Evolutionary conservation across 768 basidiomycete species (phyloP), one percentile per base, ranked within the genome.

Genomic region (Kwoniella sp.): DNA sequence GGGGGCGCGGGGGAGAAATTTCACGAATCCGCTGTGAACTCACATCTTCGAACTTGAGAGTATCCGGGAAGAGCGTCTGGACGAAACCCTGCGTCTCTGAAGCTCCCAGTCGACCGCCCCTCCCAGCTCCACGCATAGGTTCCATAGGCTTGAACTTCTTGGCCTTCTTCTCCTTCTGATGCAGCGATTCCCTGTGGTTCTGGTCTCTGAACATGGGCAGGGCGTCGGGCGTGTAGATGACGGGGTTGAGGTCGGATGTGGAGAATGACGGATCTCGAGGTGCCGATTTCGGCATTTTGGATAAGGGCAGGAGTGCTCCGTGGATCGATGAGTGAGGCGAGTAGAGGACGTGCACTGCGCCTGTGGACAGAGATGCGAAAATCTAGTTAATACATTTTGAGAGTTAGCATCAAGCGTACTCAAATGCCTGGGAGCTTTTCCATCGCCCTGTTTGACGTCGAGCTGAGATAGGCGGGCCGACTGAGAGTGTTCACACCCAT

Each of bases 41-140:
- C 84, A 97, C 95, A 82, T 98, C 95, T 82, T 95, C 89, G 83
- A 54, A 26, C 73, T 28, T 58, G 20, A 65, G 41, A 41, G 34
- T 56, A 26, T 52, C 55, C 51, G 69, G 61, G 68, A 98, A 92
- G 79, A 98, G 82, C 77, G 92, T 90, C 82, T 96, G 93, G 57
- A 98, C 93, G 70, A 98, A 87, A 78, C 97, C 93, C 73, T 97
- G 94, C 55, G 93, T 97, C 20, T 95, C 95, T 82, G 92, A 94
- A 34, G 93, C 93, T 45, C 96, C 96, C 45, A 99, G 91, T 45
- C 96, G 84, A 58, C 96, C 96, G 23, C 96, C 96, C 74, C 86
- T 86, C 59, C 96, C 96, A 13, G 93, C 93, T 13, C 96, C 96
- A 68, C 85, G 89, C 59, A 99, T 88, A 28, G 96, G 96, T 74